A percentile compares a stretch with the other conserved stretches of the same genome.
Conservation (phyloP, 805 yeast genomes). For the Metschnikowia vanudenii region DNA sequence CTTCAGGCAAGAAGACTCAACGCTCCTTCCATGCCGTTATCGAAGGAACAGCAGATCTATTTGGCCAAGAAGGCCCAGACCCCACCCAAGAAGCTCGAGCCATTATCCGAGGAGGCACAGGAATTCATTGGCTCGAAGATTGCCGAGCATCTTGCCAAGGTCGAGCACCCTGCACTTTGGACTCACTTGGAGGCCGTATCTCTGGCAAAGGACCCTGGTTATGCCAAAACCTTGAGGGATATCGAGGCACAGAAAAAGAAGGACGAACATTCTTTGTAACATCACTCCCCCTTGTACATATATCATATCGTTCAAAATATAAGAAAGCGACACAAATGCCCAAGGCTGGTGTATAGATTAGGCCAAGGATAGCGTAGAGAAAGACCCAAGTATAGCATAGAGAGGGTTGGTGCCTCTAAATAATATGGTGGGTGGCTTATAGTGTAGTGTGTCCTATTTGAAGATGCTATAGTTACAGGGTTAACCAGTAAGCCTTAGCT, state of each 20-base stretch:
- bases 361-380: not conserved
- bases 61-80: slow-evolving; percentile 48
- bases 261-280: slow-evolving; percentile 2
- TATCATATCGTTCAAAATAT: not conserved
- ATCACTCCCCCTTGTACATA: slow-evolving; percentile 15
- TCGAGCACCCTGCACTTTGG: slow-evolving; percentile 35
- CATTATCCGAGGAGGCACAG: slow-evolving; percentile 52
- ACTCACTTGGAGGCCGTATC: slow-evolving; percentile 42
- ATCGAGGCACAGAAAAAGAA: slow-evolving; percentile 16
- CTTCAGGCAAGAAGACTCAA: slow-evolving; percentile 59
- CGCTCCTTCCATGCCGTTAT: slow-evolving; percentile 76
- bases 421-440: too few species aligned
- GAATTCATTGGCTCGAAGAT: slow-evolving; percentile 52
- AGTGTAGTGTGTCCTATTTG: too few species aligned
- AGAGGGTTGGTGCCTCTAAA: too few species aligned
- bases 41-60: slow-evolving; percentile 60
- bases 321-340: not conserved
- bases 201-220: slow-evolving; percentile 27
- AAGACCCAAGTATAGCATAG: too few species aligned
- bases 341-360: too few species aligned
- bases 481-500: too few species aligned
- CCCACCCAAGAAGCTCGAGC: slow-evolving; percentile 35
- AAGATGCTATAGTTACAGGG: too few species aligned
- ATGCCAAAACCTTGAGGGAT: slow-evolving; percentile 27
- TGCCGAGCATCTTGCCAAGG: slow-evolving; percentile 38